Percentiles rank a stretch among this genome's conserved stretches.
phyloP scores from a whole-genome alignment of 1,284 basidiomycete genomes.

The Tylopilus microsporus region DNA sequence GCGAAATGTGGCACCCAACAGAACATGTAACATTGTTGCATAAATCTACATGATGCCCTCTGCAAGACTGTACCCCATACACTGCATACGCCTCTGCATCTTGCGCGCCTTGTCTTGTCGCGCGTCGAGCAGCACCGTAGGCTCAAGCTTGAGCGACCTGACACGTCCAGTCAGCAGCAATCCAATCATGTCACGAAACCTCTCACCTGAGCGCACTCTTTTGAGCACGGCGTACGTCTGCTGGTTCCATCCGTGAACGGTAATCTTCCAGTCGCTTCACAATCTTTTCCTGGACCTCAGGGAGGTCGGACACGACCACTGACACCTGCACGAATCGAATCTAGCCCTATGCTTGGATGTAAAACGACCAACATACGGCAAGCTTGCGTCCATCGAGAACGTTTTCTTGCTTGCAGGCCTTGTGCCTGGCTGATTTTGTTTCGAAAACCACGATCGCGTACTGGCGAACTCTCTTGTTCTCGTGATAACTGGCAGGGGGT shows the following conservation, averaged over 20 bases:
- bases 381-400: conserved; percentile 38
- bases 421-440: conserved; percentile 32
- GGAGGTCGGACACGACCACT: conserved; percentile 43
- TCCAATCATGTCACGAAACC: neutral
- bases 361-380: conserved; percentile 33
- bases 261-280: conserved; percentile 29
- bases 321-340: conserved; percentile 36
- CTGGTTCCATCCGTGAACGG: conserved; percentile 14
- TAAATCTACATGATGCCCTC: conserved; percentile 18
- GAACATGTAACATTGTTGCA: neutral
- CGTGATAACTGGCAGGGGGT: conserved; percentile 23
- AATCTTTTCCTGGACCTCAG: conserved; percentile 44
- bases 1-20: no score
- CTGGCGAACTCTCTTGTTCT: conserved; percentile 35
- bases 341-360: neutral
- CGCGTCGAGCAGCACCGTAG: conserved; percentile 26
- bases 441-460: conserved; percentile 52
- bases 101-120: conserved; percentile 3
- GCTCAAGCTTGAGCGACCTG: conserved; percentile 27
- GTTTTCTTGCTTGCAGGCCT: conserved; percentile 42
- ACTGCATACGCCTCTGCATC: conserved; percentile 5
- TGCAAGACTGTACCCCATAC: conserved; percentile 19
- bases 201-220: conserved; percentile 25
- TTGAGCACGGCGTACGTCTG: conserved; percentile 25
- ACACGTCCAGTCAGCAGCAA: conserved; percentile 8